Evolutionary conservation across 2,329 filamentous ascomycete genomes (phyloP), one percentile per base, ranked within the genome.

Genomic region (Aspergillus oerlinghausenensis): DNA sequence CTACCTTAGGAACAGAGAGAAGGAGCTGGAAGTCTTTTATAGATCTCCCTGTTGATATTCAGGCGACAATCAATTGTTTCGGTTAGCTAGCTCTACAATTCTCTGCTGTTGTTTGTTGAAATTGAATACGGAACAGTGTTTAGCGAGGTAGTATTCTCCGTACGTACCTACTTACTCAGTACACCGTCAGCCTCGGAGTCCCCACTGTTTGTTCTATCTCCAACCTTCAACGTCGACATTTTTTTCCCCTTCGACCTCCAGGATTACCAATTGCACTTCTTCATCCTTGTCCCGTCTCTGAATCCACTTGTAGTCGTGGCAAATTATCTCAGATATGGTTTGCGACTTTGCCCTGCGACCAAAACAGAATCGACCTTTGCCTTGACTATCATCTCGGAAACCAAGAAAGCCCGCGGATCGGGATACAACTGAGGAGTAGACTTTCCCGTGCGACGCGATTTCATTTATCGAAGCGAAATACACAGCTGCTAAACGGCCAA

Each of bases 281-380:
- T 49, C 26, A 48, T 23, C 19, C 51, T 43, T 49, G 17, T 17
- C 45, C 11, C 43, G 42, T n/a, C 55, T 51, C 48, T 52, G 19
- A 32, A 50, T n/a, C 25, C 29, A 26, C 10, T 32, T 23, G 23
- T 38, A 40, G 50, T 58, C 54, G 55, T 50, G 49, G 54, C 50
- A 42, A 42, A 32, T 49, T 23, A n/a, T 50, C 48, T 61, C 56
- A 58, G 62, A 61, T 60, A 65, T 65, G 63, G 57, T 60, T 61
- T 60, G 56, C 57, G 45, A 57, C 50, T 59, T 56, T 62, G 52
- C 56, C 56, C 51, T 54, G 54, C 49, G 58, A 50, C 61, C 55
- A 54, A 55, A 55, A 58, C 60, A 61, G 54, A 60, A 55, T 55
- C 54, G 59, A 57, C 51, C 56, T 50, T 51, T 38, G 52, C 54